Evolutionary conservation across 371 early-diverging fungal species (phyloP).

Genomic region (Racocetra persica): DNA sequence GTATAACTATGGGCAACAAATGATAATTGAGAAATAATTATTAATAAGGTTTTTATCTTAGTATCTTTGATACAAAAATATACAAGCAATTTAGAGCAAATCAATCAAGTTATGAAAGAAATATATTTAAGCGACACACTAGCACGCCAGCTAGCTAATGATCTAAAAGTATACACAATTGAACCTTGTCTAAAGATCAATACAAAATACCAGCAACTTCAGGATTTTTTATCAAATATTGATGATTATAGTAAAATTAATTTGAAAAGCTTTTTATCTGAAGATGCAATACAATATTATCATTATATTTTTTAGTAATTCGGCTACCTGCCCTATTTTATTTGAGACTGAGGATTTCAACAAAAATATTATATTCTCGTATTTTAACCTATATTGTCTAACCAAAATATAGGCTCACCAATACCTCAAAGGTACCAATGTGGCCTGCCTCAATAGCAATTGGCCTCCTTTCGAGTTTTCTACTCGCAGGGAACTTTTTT

Average conservation of each 20-base stretch:
- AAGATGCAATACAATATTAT: background rate
- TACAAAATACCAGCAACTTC: background rate
- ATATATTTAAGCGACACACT: background rate
- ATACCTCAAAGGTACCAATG: no score
- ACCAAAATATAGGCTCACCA: no score
- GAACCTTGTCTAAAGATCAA: background rate
- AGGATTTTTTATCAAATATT: background rate
- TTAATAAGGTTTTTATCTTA: background rate
- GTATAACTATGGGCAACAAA: background rate
- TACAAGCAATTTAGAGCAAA: conserved; percentile 2
- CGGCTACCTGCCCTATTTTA: no score
- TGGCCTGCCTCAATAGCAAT: no score
- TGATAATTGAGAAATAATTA: background rate
- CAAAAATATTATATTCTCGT: no score
- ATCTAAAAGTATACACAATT: background rate
- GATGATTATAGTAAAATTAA: background rate
- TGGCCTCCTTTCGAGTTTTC: no score
- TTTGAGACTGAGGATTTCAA: no score
- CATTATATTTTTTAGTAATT: no score
- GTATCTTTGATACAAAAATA: background rate
- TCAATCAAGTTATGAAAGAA: background rate
- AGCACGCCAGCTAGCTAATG: background rate
- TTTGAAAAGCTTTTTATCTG: background rate
- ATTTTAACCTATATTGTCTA: no score
- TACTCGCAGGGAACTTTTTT: no score